A percentile compares a stretch with the other conserved stretches of the same genome.
Conservation (phyloP, 331 rosid species). For the Cucumis variabilis region DNA sequence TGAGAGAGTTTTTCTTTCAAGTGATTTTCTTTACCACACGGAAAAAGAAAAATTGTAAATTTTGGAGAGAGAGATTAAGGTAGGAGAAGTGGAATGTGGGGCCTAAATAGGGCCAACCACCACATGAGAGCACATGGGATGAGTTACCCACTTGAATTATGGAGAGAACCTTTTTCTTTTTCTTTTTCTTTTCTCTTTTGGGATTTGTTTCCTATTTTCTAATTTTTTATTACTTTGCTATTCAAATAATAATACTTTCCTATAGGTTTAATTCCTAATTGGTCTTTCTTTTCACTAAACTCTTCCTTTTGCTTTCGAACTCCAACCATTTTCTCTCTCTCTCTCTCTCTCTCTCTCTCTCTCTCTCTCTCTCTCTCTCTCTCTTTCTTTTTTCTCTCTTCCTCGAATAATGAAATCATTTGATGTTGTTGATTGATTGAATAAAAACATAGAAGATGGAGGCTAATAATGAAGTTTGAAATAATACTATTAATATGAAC, state of each 20-base stretch:
- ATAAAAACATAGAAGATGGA: not conserved
- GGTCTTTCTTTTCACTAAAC: constrained; percentile 10
- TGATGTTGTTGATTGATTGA: not conserved
- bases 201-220: not conserved
- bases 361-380: not conserved
- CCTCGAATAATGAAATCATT: not conserved
- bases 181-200: not conserved
- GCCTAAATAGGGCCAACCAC: constrained; percentile 56
- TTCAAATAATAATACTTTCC: constrained; percentile 24
- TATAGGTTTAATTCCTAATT: not conserved
- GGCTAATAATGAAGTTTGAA: not conserved
- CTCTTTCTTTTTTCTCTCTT: not conserved
- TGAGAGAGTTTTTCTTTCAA: not conserved
- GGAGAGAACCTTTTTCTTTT: not conserved
- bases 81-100: constrained; percentile 58
- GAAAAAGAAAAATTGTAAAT: not conserved
- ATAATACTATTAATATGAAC: too few species aligned
- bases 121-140: constrained; percentile 68
- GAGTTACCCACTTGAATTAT: constrained; percentile 27
- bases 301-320: not conserved
- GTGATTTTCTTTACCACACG: not conserved
- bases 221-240: constrained; percentile 16
- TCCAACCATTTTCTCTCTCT: not conserved
- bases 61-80: constrained; percentile 13
- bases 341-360: not conserved